Base-by-base conservation (phyloP, 345 rosid genomes). In the Salix arbutifolia region DNA sequence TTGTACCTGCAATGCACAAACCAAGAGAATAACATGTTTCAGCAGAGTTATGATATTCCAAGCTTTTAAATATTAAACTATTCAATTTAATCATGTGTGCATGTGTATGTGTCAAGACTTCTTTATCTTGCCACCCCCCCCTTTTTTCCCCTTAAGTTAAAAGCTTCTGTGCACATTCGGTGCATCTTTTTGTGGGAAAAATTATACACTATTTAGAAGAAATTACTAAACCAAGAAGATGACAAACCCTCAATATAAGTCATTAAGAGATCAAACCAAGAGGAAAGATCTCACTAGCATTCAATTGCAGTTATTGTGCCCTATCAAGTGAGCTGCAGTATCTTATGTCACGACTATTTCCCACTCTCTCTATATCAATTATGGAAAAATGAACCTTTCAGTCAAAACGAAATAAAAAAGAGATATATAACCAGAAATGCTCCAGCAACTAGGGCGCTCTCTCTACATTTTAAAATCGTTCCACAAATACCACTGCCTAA, bases 1-100 rank as follows among this genome's bases (percentile, higher is more conserved):
- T 96, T 93, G 74, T 96, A 91, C 92, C 99, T 96, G 86, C 71
- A 86, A 26, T 31, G 58, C 37, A 75, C 65, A 77, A 81, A 70
- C 8, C 10, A 26, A 5, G 23, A 35, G 53, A 33, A 79, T 61
- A 26, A 69, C 6, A 2, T 33, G 56, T 13, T 46, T 4, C 50
- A 46, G 18, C 5, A 46, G 50, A 46, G 50, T 46, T 46, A 46
- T 46, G 50, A 46, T 46, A 12, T 46, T 46, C 50, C 18, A 46
- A 14, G 50, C 50, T 46, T 3, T 18, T 26, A 14, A 33, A 42
- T 26, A 42, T 25, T 21, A 23, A 13, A 42, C 18, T 56, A 31
- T 30, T 56, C 48, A 53, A 12, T 33, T 19, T 56, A 70, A 50
- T 28, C 6, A 1, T 46, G 50, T 13, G 50, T 11, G 5, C 17